These are phyloP conservation scores for Pythium volutum DNA, from an alignment of 352 stramenopile genomes.

Conservation along the genomic window DNA sequence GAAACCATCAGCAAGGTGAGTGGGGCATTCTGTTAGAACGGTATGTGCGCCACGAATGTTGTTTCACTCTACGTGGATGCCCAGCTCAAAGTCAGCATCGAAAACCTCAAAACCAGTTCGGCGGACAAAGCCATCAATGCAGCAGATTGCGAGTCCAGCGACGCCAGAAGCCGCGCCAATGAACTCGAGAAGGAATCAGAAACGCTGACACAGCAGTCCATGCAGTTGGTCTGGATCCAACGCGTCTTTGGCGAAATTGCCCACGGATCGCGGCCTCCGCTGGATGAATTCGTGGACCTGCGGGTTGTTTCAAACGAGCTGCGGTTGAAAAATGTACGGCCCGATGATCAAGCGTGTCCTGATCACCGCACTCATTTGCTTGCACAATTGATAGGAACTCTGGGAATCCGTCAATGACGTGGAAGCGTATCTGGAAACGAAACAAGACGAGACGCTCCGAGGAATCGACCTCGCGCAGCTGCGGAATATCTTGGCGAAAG, in stretches of 20 bases:
- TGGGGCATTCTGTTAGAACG: background rate
- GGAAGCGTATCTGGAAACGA: constrained; percentile 39
- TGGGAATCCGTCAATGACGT: constrained; percentile 53
- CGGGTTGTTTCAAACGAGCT: constrained; percentile 34
- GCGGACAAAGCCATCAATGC: constrained; percentile 35
- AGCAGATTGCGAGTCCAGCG: constrained; percentile 29
- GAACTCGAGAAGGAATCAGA: constrained; percentile 32
- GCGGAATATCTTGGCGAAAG: constrained; percentile 21
- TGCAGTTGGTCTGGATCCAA: constrained; percentile 34
- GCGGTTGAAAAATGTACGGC: constrained; percentile 41
- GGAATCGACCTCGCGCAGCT: constrained; percentile 47
- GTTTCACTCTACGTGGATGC: background rate
- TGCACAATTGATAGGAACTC: constrained; percentile 29
- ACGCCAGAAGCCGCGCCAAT: constrained; percentile 26
- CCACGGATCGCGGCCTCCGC: constrained; percentile 23
- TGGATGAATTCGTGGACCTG: constrained; percentile 41
- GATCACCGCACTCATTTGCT: background rate
- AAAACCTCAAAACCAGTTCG: constrained; percentile 28
- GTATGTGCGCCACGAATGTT: too few species aligned
- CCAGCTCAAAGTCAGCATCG: constrained; percentile 10
- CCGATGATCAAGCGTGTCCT: background rate
- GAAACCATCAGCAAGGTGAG: constrained; percentile 26
- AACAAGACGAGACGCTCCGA: constrained; percentile 36
- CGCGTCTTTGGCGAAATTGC: constrained; percentile 39
- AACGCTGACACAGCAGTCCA: constrained; percentile 27